Conservation (phyloP, 2,329 filamentous ascomycete genomes). For the Cladosporium velox region DNA sequence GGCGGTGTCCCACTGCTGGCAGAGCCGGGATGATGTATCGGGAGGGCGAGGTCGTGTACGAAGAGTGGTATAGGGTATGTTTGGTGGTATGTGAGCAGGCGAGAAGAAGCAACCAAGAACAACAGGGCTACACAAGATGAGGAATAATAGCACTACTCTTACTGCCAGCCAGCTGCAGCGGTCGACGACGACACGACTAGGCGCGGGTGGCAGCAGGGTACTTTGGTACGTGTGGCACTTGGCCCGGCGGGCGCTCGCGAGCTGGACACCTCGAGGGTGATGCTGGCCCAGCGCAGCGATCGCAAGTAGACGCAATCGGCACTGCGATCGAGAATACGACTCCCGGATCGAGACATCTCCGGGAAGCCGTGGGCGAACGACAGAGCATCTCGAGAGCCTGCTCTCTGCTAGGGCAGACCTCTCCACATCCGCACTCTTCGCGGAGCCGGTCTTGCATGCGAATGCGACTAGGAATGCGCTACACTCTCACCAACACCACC, state of each 20-base stretch:
- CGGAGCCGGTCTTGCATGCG: background rate
- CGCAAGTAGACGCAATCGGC: background rate
- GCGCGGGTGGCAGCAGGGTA: constrained; percentile 2
- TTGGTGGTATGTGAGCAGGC: background rate
- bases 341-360: constrained; percentile 1
- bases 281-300: constrained; percentile 8
- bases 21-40: background rate
- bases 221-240: constrained; percentile 13
- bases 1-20: too few species aligned
- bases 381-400: background rate
- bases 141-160: background rate
- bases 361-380: background rate
- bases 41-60: background rate
- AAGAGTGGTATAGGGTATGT: background rate
- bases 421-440: background rate
- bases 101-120: background rate
- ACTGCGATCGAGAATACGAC: constrained; percentile 1
- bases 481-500: background rate
- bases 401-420: background rate
- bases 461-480: background rate
- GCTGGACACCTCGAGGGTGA: background rate
- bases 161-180: background rate
- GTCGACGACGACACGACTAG: constrained; percentile 21
- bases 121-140: background rate
- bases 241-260: background rate